Percentiles rank a stretch among this genome's conserved stretches.
Evolutionary conservation across 352 stramenopile species (phyloP).

Genomic region (Pythium periplocum): DNA sequence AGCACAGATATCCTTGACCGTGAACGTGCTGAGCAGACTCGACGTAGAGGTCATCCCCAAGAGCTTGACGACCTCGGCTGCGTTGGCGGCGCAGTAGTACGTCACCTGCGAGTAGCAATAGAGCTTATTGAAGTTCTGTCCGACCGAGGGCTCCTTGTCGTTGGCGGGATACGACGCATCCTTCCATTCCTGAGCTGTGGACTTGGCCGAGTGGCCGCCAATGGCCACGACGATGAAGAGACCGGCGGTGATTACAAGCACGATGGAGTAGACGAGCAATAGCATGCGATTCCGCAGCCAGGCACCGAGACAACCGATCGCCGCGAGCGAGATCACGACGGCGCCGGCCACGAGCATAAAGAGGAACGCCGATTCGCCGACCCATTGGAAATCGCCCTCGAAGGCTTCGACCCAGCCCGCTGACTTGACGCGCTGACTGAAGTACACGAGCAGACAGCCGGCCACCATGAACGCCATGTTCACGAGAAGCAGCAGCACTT

Average conservation of each 20-base stretch:
- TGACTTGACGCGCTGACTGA: slow-evolving; percentile 59
- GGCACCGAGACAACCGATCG: slow-evolving; percentile 68
- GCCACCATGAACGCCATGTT: slow-evolving; percentile 83
- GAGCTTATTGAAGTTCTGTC: slow-evolving; percentile 69
- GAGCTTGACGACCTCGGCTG: slow-evolving; percentile 13
- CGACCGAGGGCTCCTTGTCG: slow-evolving; percentile 39
- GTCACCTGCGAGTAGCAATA: slow-evolving; percentile 79
- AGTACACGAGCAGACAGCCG: slow-evolving; percentile 76
- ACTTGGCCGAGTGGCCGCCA: slow-evolving; percentile 45
- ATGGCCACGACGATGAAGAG: slow-evolving; percentile 68
- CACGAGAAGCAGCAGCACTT: slow-evolving; percentile 73
- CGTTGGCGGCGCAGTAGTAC: slow-evolving; percentile 55
- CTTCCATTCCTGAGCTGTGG: slow-evolving; percentile 47
- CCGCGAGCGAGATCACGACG: slow-evolving; percentile 56
- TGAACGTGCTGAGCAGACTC: slow-evolving; percentile 53
- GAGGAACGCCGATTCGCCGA: slow-evolving; percentile 55
- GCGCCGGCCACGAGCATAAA: slow-evolving; percentile 65
- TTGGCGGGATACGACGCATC: slow-evolving; percentile 35
- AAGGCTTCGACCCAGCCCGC: slow-evolving; percentile 75
- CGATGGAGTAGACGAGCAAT: slow-evolving; percentile 58
- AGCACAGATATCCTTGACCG: slow-evolving; percentile 45
- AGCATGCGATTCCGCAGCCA: slow-evolving; percentile 63
- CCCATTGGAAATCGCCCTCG: slow-evolving; percentile 59
- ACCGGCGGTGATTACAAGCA: slow-evolving; percentile 50
- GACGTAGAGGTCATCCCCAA: slow-evolving; percentile 31